A percentile compares a stretch with the other conserved stretches of the same genome.
Conservation (phyloP, 345 rosid species). For the Cardamine occulta region DNA sequence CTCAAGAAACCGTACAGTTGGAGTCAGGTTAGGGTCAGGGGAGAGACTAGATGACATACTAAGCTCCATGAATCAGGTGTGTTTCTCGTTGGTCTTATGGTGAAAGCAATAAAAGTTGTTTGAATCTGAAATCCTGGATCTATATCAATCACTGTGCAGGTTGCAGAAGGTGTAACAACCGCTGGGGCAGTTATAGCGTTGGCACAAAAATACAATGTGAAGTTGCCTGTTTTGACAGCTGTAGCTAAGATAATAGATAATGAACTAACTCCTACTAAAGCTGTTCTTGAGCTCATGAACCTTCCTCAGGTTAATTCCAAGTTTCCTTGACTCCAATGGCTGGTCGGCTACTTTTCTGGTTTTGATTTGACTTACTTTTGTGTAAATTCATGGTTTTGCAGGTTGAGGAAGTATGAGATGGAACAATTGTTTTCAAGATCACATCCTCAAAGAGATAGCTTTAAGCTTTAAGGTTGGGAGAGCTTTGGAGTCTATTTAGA, state of each 20-base stretch:
- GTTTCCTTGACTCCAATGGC: background rate
- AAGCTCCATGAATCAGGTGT: slow-evolving; percentile 86
- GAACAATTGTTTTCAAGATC: slow-evolving; percentile 14
- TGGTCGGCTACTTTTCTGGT: background rate
- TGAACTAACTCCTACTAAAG: slow-evolving; percentile 83
- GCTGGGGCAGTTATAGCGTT: slow-evolving; percentile 95
- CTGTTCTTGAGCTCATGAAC: slow-evolving; percentile 82
- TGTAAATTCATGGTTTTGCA: slow-evolving; percentile 35
- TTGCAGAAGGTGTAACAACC: slow-evolving; percentile 94
- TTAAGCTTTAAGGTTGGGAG: no score
- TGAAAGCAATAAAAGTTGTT: slow-evolving; percentile 12
- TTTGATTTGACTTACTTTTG: background rate
- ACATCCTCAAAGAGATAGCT: slow-evolving; percentile 24
- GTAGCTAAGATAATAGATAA: slow-evolving; percentile 88
- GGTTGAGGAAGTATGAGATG: slow-evolving; percentile 75
- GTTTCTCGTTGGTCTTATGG: slow-evolving; percentile 28
- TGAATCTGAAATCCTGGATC: slow-evolving; percentile 4
- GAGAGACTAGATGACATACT: slow-evolving; percentile 84
- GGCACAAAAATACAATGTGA: slow-evolving; percentile 93
- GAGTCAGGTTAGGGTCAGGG: slow-evolving; percentile 92
- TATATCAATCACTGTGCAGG: slow-evolving; percentile 45
- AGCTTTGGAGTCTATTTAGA: slow-evolving; percentile 38
- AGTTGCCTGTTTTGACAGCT: slow-evolving; percentile 92
- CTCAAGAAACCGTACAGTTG: slow-evolving; percentile 87
- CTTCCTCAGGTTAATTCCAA: slow-evolving; percentile 70